These are phyloP conservation scores for Tuber brumale DNA, from an alignment of 495 filamentous ascomycete genomes.

Conservation along the genomic window DNA sequence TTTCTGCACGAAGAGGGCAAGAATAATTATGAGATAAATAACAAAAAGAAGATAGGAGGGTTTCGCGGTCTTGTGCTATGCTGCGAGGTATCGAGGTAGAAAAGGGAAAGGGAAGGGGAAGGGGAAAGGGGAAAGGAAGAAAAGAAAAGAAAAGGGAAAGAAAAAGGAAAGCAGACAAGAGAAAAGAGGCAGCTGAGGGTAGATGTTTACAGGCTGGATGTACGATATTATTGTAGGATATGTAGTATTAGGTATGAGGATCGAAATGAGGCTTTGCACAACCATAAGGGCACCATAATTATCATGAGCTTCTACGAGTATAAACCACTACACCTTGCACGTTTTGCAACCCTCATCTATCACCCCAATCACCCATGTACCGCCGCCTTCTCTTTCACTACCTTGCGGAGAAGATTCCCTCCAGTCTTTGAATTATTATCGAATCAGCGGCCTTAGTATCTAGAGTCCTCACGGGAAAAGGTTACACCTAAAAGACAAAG, in stretches of 20 bases:
- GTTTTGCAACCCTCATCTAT: not conserved
- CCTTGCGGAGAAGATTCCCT: slow-evolving; percentile 15
- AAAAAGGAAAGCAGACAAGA: not conserved
- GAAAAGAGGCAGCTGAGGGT: not conserved
- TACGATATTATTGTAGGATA: not conserved
- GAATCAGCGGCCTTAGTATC: not conserved
- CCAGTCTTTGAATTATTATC: not conserved
- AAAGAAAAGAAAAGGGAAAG: not conserved
- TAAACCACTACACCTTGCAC: not conserved
- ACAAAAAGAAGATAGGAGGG: not conserved
- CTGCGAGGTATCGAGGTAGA: not conserved
- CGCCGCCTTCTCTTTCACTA: not conserved
- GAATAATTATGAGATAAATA: not conserved
- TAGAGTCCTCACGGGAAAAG: not conserved
- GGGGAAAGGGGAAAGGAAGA: not conserved
- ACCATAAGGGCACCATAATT: not conserved
- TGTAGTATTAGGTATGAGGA: slow-evolving; percentile 1
- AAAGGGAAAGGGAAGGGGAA: not conserved
- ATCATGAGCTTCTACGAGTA: not conserved
- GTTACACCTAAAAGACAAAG: not conserved
- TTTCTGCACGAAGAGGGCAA: not conserved
- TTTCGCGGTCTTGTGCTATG: not conserved
- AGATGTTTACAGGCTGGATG: slow-evolving; percentile 4
- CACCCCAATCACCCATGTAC: not conserved
- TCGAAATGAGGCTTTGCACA: not conserved